phyloP scores from a whole-genome alignment of 345 rosid species.

The Zanthoxylum bungeanum region DNA sequence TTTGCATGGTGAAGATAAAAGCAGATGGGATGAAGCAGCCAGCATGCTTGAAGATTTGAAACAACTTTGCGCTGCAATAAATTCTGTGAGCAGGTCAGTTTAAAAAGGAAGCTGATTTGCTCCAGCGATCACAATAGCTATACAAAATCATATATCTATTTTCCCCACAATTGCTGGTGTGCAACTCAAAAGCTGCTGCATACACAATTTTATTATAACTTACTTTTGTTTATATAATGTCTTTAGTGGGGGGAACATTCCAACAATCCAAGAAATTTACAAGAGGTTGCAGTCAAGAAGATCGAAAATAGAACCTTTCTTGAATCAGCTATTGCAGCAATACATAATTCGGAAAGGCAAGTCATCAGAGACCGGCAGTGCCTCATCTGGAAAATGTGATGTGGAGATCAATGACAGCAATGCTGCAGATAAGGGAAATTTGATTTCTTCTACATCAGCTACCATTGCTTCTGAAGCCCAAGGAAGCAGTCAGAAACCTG shows the following conservation, averaged over 20 bases:
- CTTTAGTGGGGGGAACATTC: constrained; percentile 16
- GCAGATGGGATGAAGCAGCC: not conserved
- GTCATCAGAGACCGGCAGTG: not conserved
- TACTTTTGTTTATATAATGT: not conserved
- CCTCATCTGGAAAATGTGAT: not conserved
- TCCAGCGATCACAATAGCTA: not conserved
- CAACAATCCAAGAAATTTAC: constrained; percentile 15
- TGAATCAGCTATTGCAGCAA: constrained; percentile 12
- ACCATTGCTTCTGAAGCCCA: not conserved
- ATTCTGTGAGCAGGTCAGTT: not conserved
- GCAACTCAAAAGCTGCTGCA: not conserved
- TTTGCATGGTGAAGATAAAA: not conserved
- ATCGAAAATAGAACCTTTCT: constrained; percentile 8
- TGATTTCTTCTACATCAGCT: not conserved
- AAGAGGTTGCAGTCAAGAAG: constrained; percentile 17
- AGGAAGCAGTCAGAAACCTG: not conserved
- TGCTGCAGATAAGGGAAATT: constrained; percentile 1
- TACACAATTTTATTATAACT: too few relatives aligned
- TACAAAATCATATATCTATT: not conserved
- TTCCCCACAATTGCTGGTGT: not conserved
- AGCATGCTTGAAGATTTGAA: constrained; percentile 2
- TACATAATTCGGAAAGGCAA: not conserved
- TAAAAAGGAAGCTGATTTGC: not conserved
- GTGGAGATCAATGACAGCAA: not conserved
- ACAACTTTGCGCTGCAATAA: not conserved